These are phyloP conservation scores for Pichia sp. DNA, from an alignment of 1,139 yeast genomes.

Conservation along the genomic window DNA sequence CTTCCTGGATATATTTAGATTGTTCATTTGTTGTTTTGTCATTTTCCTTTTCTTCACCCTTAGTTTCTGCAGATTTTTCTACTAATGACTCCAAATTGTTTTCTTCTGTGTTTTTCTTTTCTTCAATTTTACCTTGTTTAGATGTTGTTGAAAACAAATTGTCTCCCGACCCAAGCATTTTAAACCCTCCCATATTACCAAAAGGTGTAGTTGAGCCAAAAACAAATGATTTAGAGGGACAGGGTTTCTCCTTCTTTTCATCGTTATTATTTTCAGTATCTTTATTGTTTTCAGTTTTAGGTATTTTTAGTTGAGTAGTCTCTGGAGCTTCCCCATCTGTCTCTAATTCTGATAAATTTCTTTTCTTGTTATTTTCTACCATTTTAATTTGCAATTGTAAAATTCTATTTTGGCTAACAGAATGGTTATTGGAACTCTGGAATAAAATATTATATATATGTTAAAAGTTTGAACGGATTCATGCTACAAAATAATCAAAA, in stretches of 20 bases:
- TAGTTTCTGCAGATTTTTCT: neutral
- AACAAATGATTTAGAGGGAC: conserved; percentile 33
- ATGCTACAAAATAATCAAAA: too few species aligned
- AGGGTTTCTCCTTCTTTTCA: conserved; percentile 3
- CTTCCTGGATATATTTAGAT: neutral
- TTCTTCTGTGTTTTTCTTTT: neutral
- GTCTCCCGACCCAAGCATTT: conserved; percentile 27
- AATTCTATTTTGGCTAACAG: too few species aligned
- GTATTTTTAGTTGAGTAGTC: neutral
- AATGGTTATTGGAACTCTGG: too few species aligned
- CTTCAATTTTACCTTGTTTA: neutral
- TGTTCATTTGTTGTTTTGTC: neutral
- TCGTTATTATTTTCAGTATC: neutral
- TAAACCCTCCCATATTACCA: conserved; percentile 34
- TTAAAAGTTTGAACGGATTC: too few species aligned
- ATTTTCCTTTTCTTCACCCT: neutral
- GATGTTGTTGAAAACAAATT: conserved; percentile 33
- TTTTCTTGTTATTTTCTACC: neutral
- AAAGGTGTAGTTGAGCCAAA: conserved; percentile 45
- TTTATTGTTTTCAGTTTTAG: neutral
- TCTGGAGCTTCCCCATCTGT: neutral
- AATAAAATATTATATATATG: too few species aligned
- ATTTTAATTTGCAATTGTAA: neutral
- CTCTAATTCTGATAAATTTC: neutral
- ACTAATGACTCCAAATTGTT: neutral